Evolutionary conservation across 169 alveolate genomes (phyloP), one percentile per base, ranked within the genome.

Genomic region (Eimeria praecox): DNA sequence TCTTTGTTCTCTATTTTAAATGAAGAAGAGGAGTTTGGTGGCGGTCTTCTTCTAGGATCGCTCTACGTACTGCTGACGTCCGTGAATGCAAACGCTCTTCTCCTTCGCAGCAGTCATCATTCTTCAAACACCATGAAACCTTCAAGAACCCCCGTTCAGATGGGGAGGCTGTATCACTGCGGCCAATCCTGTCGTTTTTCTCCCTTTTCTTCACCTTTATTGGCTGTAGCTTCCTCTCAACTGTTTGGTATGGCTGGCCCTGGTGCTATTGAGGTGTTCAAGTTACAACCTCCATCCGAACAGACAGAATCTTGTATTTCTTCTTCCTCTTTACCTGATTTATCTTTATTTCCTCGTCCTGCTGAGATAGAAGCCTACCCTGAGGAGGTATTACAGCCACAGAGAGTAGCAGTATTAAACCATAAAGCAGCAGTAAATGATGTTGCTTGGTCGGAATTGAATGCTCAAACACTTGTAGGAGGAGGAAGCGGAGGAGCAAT

Each of bases 181-280:
- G 82, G 96, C 71, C 96, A 95, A 49, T 27, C 95, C 6, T 88
- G 95, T 52, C 91, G 71, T 27, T 95, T 95, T n/a, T 85, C 92
- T 42, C 96, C 96, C 22, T 95, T 88, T 33, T n/a, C 64, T 22
- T 59, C 30, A 1, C 52, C 77, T 56, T 59, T 87, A 35, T 44
- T 95, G 35, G 96, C 96, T 10, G 96, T 95, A 30, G 96, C 89
- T n/a, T 42, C 96, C 0, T 64, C 96, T 6, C 77, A 95, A 62
- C 83, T 83, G 54, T 95, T 95, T 73, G 96, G 96, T 6, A 85
- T 95, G 73, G 91, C 90, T 20, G 96, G 96, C 54, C 78, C 90
- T 12, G 90, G 90, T 30, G 33, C 90, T 30, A 40, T 82, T 2
- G 90, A 82, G 44, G 71, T 82, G 4, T 82, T 82, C 30, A 8